Conservation (phyloP, 2,329 filamentous ascomycete species). For the Didymella pinodella region DNA sequence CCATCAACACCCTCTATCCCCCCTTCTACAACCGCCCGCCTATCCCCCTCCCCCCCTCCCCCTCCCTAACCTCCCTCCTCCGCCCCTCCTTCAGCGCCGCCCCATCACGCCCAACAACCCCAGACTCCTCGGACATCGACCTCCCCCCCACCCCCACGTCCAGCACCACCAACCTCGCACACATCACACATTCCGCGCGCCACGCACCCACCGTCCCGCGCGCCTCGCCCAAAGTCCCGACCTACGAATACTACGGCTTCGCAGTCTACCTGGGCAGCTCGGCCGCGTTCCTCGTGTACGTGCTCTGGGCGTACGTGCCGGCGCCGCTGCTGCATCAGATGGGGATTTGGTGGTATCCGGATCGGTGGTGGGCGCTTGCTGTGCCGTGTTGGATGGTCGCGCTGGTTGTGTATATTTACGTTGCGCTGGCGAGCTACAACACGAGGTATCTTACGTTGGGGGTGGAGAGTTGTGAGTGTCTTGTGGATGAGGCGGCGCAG, state of each 20-base stretch:
- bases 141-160: constrained; percentile 39
- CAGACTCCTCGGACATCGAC: constrained; percentile 90
- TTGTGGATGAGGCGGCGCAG: constrained; percentile 89
- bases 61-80: constrained; percentile 88
- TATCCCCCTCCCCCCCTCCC: constrained; percentile 89
- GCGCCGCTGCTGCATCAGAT: constrained; percentile 90
- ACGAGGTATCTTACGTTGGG: constrained; percentile 85
- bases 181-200: constrained; percentile 65
- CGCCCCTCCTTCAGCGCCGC: constrained; percentile 69
- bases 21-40: constrained; percentile 98
- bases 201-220: constrained; percentile 74
- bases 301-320: constrained; percentile 88
- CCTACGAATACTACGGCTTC: constrained; percentile 99
- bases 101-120: constrained; percentile 84
- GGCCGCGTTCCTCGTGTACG: constrained; percentile 76
- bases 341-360: constrained; percentile 95
- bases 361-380: constrained; percentile 96
- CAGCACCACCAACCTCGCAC: constrained; percentile 67
- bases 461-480: constrained; percentile 80
- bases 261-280: constrained; percentile 92
- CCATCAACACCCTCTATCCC: constrained; percentile 64
- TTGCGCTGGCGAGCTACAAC: constrained; percentile 91
- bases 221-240: constrained; percentile 92
- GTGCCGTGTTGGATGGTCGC: constrained; percentile 91
- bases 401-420: constrained; percentile 88